A percentile compares a stretch with the other conserved stretches of the same genome.
These are phyloP conservation scores for Echria macrotheca DNA, from an alignment of 495 filamentous ascomycete species.

Conservation along the genomic window DNA sequence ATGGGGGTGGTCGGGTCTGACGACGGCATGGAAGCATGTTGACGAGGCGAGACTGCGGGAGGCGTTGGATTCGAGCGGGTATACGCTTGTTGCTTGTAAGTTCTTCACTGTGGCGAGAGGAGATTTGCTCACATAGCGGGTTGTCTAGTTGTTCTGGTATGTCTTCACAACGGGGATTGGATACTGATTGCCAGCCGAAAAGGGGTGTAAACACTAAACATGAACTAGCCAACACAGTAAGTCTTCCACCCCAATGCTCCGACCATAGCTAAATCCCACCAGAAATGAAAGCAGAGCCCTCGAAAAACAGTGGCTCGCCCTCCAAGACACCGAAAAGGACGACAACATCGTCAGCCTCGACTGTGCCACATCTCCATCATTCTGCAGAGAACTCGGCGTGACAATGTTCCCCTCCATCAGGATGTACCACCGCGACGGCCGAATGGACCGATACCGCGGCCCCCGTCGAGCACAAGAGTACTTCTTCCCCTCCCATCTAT, in stretches of 20 bases:
- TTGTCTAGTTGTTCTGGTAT: slow-evolving; percentile 18
- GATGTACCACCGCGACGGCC: slow-evolving; percentile 28
- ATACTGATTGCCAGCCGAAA: neutral
- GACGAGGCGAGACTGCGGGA: slow-evolving; percentile 28
- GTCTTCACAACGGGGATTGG: neutral
- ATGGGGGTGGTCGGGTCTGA: no score
- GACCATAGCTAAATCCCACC: neutral
- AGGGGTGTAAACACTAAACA: neutral
- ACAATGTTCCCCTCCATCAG: slow-evolving; percentile 32
- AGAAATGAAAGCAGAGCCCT: slow-evolving; percentile 7
- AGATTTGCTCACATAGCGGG: no score
- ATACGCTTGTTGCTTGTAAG: slow-evolving; percentile 41
- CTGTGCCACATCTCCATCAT: slow-evolving; percentile 21
- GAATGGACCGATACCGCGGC: slow-evolving; percentile 24
- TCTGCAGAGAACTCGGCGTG: slow-evolving; percentile 27
- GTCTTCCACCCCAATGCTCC: neutral
- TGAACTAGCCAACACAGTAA: slow-evolving; percentile 1
- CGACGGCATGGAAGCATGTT: slow-evolving; percentile 31
- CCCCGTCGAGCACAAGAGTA: slow-evolving; percentile 21
- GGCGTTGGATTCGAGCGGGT: slow-evolving; percentile 28
- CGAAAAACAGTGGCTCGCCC: slow-evolving; percentile 17
- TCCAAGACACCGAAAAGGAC: slow-evolving; percentile 15
- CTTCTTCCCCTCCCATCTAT: neutral
- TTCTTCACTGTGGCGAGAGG: no score
- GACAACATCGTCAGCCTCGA: slow-evolving; percentile 31